phyloP scores from a whole-genome alignment of 805 yeast species.

The Geotrichum ghanense region DNA sequence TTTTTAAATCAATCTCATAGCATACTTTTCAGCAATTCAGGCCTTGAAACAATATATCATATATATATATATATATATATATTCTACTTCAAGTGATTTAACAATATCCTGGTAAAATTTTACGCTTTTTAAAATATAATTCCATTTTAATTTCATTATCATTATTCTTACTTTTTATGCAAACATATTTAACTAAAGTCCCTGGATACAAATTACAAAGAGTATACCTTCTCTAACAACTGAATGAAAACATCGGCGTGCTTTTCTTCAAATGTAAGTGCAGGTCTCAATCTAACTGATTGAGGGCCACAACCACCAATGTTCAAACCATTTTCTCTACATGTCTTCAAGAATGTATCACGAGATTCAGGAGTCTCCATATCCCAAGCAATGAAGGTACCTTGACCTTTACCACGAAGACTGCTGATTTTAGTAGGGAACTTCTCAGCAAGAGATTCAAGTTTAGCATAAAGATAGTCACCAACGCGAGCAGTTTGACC shows the following conservation, averaged over 20 bases:
- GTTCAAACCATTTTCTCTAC: conserved; percentile 60
- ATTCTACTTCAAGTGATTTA: too few species aligned
- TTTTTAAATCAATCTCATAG: too few species aligned
- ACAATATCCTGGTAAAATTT: too few species aligned
- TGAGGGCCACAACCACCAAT: conserved; percentile 78
- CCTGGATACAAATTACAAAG: not conserved
- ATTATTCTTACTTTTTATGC: too few species aligned
- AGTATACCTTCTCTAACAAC: conserved; percentile 27
- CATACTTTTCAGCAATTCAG: too few species aligned
- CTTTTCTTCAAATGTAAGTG: conserved; percentile 64
- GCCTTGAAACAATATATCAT: too few species aligned
- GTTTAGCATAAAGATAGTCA: conserved; percentile 46
- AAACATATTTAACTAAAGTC: too few species aligned
- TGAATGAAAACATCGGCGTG: conserved; percentile 61
- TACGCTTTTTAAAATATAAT: too few species aligned
- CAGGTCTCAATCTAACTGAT: conserved; percentile 73
- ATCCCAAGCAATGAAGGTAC: conserved; percentile 79
- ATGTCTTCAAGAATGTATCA: conserved; percentile 46
- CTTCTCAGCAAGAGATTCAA: conserved; percentile 39
- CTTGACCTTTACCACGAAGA: conserved; percentile 65
- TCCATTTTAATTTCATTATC: too few species aligned
- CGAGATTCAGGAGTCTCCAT: conserved; percentile 42
- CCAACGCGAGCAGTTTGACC: conserved; percentile 51
- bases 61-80: too few species aligned
- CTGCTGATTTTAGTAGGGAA: conserved; percentile 40